A percentile compares a stretch with the other conserved stretches of the same genome.
Conservation (phyloP, 192 early-diverging fungal genomes). For the Bifiguratus adelaidae region DNA sequence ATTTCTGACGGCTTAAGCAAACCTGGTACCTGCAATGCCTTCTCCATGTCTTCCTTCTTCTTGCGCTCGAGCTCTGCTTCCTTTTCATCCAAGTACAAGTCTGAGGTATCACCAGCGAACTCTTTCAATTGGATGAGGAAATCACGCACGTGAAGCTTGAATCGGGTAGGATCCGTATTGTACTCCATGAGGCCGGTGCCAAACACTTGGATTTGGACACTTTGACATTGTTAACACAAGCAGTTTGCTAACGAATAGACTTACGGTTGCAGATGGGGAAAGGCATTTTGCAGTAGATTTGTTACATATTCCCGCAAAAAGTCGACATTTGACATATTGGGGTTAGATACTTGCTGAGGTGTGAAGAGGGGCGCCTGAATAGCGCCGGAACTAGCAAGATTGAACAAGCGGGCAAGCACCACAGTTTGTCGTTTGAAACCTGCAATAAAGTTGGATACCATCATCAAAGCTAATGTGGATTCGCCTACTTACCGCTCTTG, state of each 20-base stretch:
- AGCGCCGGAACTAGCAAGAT: slow-evolving; percentile 67
- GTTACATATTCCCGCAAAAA: slow-evolving; percentile 81
- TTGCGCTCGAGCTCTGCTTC: slow-evolving; percentile 74
- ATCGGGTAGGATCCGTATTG: slow-evolving; percentile 70
- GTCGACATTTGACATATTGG: slow-evolving; percentile 65
- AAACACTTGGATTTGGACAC: slow-evolving; percentile 77
- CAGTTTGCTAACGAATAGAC: background rate
- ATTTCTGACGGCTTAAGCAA: slow-evolving; percentile 93
- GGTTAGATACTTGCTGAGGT: slow-evolving; percentile 55
- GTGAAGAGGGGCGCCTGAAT: slow-evolving; percentile 86
- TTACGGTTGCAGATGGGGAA: slow-evolving; percentile 83
- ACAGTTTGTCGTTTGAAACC: slow-evolving; percentile 89
- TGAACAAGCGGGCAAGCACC: slow-evolving; percentile 86
- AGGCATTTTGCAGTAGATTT: slow-evolving; percentile 74
- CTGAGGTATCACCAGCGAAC: slow-evolving; percentile 81
- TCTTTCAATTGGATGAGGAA: slow-evolving; percentile 92
- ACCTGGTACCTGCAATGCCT: slow-evolving; percentile 82
- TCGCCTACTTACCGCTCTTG: slow-evolving; percentile 68
- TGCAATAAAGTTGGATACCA: slow-evolving; percentile 5
- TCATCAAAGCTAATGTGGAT: background rate
- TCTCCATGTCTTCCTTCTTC: slow-evolving; percentile 71
- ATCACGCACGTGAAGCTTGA: slow-evolving; percentile 92
- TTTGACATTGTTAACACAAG: slow-evolving; percentile 10
- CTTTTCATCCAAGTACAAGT: slow-evolving; percentile 81
- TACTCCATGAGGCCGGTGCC: slow-evolving; percentile 79